phyloP scores from a whole-genome alignment of 139 green algal species.

The Tetraselmis striata region DNA sequence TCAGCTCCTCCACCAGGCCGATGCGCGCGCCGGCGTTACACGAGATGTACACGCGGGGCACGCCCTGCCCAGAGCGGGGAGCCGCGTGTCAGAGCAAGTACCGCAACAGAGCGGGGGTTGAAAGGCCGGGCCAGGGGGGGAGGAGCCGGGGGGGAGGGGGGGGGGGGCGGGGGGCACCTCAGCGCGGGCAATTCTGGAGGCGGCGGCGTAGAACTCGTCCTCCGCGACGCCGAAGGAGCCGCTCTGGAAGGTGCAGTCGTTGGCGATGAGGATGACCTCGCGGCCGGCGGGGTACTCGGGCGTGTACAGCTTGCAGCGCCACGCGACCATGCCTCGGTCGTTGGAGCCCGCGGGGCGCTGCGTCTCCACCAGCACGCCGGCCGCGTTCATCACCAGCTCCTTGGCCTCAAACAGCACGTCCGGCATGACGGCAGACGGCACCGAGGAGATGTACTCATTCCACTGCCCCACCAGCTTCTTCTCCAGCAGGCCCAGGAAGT shows the following conservation, averaged over 20 bases:
- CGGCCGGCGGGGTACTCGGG: conserved; percentile 79
- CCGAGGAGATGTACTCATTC: conserved; percentile 6
- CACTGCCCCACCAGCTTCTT: conserved; percentile 16
- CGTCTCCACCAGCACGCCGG: not conserved
- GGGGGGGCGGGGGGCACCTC: too few species aligned
- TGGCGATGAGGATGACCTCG: conserved; percentile 62
- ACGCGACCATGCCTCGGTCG: conserved; percentile 88
- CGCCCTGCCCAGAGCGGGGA: too few species aligned
- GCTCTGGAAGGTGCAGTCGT: conserved; percentile 89
- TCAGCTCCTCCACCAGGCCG: conserved; percentile 85
- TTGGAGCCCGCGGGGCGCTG: conserved; percentile 53
- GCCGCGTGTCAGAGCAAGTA: too few species aligned
- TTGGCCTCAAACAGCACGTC: not conserved
- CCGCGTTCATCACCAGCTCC: conserved; percentile 1
- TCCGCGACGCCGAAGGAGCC: conserved; percentile 87
- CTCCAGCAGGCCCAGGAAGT: conserved; percentile 8
- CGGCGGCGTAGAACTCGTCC: conserved; percentile 84
- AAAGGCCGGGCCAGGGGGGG: too few species aligned
- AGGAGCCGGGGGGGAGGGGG: too few species aligned
- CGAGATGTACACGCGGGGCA: conserved; percentile 93
- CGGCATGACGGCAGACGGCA: not conserved
- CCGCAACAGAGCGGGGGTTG: too few species aligned
- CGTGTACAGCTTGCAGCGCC: conserved; percentile 75
- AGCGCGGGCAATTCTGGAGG: conserved; percentile 68
- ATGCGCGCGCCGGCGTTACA: conserved; percentile 90